Percentiles rank a stretch among this genome's conserved stretches.
Conservation (phyloP, 768 basidiomycete species). For the Trametes cingulata region DNA sequence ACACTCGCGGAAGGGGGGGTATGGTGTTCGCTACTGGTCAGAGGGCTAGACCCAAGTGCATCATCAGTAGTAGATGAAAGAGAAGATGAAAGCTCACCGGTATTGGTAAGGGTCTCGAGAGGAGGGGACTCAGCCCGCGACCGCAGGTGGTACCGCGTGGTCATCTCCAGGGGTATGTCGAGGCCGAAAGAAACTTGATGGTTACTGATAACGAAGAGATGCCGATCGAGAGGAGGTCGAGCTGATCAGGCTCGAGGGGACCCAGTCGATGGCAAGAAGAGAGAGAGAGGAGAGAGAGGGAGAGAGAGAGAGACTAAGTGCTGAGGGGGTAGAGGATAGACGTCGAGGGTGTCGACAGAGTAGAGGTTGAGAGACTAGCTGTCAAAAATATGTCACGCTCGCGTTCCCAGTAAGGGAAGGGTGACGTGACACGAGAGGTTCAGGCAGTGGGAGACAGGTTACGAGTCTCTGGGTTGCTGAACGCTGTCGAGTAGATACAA, state of each 20-base stretch:
- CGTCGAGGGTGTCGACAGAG: no score
- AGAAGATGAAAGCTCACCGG: neutral
- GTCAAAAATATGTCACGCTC: conserved; percentile 6
- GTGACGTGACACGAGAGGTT: neutral
- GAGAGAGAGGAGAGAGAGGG: neutral
- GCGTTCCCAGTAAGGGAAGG: neutral
- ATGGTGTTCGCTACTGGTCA: no score
- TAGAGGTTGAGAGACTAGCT: neutral
- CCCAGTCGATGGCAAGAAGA: conserved; percentile 14
- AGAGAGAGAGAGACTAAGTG: no score
- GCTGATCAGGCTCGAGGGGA: conserved; percentile 23
- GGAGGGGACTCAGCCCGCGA: neutral
- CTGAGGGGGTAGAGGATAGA: no score
- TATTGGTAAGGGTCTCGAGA: neutral
- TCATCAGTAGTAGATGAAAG: neutral
- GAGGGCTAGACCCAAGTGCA: neutral
- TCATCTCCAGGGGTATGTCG: neutral
- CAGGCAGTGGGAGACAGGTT: no score
- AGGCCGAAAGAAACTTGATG: neutral
- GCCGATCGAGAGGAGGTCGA: conserved; percentile 13
- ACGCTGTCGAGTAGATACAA: no score
- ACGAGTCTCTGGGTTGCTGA: no score
- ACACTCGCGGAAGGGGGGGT: neutral
- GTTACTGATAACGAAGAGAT: neutral
- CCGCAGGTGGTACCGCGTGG: conserved; percentile 18